These are phyloP conservation scores for Acacia acuminata DNA, from an alignment of 306 rosid species.

Conservation along the genomic window DNA sequence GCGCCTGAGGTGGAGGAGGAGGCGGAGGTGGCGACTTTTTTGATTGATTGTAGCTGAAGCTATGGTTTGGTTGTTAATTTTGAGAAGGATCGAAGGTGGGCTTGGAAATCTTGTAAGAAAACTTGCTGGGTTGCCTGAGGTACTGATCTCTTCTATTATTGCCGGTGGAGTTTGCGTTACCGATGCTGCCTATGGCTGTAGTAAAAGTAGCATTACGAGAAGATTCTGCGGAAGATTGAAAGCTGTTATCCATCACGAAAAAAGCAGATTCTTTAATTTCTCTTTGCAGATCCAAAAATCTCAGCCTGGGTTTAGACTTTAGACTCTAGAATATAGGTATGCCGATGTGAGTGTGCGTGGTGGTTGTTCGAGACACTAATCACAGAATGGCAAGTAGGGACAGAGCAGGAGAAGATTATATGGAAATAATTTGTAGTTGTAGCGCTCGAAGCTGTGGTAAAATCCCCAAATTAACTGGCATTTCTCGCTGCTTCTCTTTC, in stretches of 20 bases:
- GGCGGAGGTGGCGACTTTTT: too few relatives aligned
- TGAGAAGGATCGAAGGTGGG: conserved; percentile 44
- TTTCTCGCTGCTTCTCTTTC: too few relatives aligned
- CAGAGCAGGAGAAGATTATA: too few relatives aligned
- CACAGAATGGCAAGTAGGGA: background rate
- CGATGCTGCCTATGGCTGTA: too few relatives aligned
- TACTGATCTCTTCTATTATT: conserved; percentile 44
- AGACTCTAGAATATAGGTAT: background rate
- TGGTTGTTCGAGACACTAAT: conserved; percentile 30
- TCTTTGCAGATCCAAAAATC: background rate
- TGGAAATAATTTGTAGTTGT: background rate
- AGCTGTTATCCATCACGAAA: too few relatives aligned
- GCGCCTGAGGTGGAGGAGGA: too few relatives aligned
- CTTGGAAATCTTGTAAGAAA: conserved; percentile 61
- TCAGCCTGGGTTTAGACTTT: background rate
- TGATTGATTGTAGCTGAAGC: too few relatives aligned
- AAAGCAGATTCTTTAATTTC: background rate
- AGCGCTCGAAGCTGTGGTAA: background rate
- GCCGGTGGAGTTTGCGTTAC: background rate
- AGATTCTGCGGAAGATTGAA: conserved; percentile 26
- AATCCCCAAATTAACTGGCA: too few relatives aligned
- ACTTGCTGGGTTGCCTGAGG: conserved; percentile 79
- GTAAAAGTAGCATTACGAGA: background rate
- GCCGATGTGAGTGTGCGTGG: conserved; percentile 7
- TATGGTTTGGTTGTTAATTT: too few relatives aligned